Conservation (phyloP, 1,284 basidiomycete genomes). For the Tylopilus orsonianus region DNA sequence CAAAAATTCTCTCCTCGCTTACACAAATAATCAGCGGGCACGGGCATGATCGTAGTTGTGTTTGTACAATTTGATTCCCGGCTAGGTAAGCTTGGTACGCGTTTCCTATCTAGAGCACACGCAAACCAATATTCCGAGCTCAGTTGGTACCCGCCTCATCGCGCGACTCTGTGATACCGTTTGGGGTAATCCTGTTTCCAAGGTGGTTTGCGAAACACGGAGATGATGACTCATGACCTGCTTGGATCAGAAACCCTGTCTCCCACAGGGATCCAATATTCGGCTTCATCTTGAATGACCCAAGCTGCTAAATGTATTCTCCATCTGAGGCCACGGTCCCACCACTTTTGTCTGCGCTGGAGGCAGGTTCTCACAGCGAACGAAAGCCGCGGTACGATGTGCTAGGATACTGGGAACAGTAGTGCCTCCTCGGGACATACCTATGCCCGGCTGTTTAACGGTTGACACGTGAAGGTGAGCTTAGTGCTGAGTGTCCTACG, state of each 20-base stretch:
- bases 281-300: no score
- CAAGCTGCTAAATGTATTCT: no score
- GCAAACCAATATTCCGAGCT: neutral
- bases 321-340: neutral
- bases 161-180: neutral
- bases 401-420: neutral
- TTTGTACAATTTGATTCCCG: neutral
- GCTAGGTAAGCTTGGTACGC: constrained; percentile 12
- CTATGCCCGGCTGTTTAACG: no score
- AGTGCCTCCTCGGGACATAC: no score
- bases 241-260: no score
- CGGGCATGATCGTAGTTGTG: no score
- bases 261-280: neutral
- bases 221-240: no score
- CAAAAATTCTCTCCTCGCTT: neutral
- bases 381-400: no score
- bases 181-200: no score
- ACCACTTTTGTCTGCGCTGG: neutral
- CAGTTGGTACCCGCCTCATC: neutral
- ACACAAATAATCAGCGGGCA: no score
- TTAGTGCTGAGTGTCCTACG: no score
- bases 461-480: no score
- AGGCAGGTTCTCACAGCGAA: neutral
- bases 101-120: neutral
- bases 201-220: neutral